Conservation (phyloP, 2,329 filamentous ascomycete genomes). For the Penicillium thymicola region DNA sequence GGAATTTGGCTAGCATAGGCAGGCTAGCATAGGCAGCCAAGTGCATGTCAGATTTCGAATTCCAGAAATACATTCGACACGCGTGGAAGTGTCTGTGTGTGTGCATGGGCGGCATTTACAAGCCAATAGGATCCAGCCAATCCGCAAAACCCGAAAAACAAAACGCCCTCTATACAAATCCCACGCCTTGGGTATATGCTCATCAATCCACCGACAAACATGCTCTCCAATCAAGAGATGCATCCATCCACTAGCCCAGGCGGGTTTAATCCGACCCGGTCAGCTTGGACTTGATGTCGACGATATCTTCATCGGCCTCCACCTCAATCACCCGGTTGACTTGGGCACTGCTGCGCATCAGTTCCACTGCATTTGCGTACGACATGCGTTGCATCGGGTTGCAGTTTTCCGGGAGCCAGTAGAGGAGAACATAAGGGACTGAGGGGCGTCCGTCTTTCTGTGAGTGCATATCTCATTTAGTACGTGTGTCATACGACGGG, state of each 20-base stretch:
- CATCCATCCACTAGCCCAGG: not conserved
- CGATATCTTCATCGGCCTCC: constrained; percentile 73
- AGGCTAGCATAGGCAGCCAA: not conserved
- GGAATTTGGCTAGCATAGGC: not conserved
- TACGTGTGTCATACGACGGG: not conserved
- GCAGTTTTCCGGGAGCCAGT: constrained; percentile 90
- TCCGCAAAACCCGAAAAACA: not conserved
- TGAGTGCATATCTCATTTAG: constrained; percentile 1
- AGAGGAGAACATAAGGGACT: constrained; percentile 90
- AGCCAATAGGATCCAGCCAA: constrained; percentile 2
- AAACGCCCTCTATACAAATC: constrained; percentile 4
- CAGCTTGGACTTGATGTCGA: constrained; percentile 71
- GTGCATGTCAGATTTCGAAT: not conserved
- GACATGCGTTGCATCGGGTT: constrained; percentile 86
- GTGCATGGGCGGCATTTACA: not conserved
- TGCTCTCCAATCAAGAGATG: not conserved
- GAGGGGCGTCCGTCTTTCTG: constrained; percentile 78
- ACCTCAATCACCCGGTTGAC: constrained; percentile 87
- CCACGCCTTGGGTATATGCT: constrained; percentile 2
- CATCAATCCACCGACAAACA: not conserved
- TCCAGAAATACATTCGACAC: not conserved
- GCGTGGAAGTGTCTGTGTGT: not conserved
- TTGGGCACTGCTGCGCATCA: constrained; percentile 90
- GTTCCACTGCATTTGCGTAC: constrained; percentile 92
- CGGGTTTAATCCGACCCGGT: constrained; percentile 26